A percentile compares a stretch with the other conserved stretches of the same genome.
Conservation (phyloP, 108 stramenopile species). For the Bacterosira constricta region DNA sequence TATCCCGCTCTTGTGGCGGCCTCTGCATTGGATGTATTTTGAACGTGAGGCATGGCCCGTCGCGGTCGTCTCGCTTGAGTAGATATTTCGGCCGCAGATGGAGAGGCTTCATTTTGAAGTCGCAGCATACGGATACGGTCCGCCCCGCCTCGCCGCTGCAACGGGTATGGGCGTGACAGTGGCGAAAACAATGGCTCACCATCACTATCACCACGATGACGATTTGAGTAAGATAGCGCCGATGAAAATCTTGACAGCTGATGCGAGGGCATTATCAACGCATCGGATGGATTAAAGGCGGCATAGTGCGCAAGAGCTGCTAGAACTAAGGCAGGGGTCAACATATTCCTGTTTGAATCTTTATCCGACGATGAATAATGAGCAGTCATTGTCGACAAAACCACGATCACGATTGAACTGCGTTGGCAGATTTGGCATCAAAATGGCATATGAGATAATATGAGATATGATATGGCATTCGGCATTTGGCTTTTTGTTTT, state of each 20-base stretch:
- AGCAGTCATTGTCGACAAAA: not conserved
- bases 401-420: no score
- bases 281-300: not conserved
- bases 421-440: no score
- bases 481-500: not conserved
- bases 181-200: not conserved
- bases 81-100: not conserved
- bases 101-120: not conserved
- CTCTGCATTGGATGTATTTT: slow-evolving; percentile 17
- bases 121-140: not conserved
- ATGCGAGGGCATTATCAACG: not conserved
- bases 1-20: slow-evolving; percentile 40
- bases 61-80: not conserved
- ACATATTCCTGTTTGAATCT: not conserved
- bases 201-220: not conserved
- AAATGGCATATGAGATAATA: not conserved
- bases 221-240: not conserved
- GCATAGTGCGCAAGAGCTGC: not conserved
- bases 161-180: not conserved
- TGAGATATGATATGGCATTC: no score
- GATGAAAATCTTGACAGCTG: not conserved
- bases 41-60: slow-evolving; percentile 38
- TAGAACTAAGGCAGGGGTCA: not conserved
- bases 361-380: not conserved
- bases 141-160: not conserved